Evolutionary conservation across 75 land plant genomes (phyloP), one percentile per base, ranked within the genome.

Genomic region (Pseudotsuga menziesii): DNA sequence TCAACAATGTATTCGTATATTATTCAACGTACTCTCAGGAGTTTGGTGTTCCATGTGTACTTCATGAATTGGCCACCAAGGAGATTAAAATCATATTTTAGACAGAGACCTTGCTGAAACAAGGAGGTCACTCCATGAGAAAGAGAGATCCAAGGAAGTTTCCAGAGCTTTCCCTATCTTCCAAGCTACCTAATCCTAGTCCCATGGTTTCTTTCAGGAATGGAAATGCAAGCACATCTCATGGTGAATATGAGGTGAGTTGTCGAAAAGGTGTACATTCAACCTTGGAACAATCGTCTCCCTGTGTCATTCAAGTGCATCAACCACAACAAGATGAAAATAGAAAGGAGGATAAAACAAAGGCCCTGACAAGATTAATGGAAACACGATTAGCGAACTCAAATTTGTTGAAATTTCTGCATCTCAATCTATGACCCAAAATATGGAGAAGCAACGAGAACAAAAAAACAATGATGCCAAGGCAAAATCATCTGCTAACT

Each of bases 1-100:
- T 86, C 75, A 92, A 62, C 66, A 94, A 94, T 56, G 90, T 88
- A 67, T 55, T 85, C 78, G 52, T 44, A 6, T 6, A 44, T 44
- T 44, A 44, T 44, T 6, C 8, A 44, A 44, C 0, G 35, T 67
- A 69, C 19, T 85, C 97, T 3, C 55, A 79, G 0, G 92, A 94
- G 60, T 82, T 58, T 22, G 20, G n/a, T 5, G 87, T 85, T 22
- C 94, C 97, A 14, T 27, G 5, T 60, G 77, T 78, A 14, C 80
- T 92, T 2, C 88, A 86, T 4, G 48, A 41, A 0, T 60, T 85
- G 13, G 83, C 89, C 41, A 60, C 60, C 4, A 74, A 85, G 72
- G 87, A 94, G 78, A 80, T 94, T 86, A 39, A 1, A 32, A 26
- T 15, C 4, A 64, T 32, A 4, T 32, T 64, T 36, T 39, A 64